A percentile compares a stretch with the other conserved stretches of the same genome.
Conservation (phyloP, 768 basidiomycete genomes). For the Pisolithus orientalis region DNA sequence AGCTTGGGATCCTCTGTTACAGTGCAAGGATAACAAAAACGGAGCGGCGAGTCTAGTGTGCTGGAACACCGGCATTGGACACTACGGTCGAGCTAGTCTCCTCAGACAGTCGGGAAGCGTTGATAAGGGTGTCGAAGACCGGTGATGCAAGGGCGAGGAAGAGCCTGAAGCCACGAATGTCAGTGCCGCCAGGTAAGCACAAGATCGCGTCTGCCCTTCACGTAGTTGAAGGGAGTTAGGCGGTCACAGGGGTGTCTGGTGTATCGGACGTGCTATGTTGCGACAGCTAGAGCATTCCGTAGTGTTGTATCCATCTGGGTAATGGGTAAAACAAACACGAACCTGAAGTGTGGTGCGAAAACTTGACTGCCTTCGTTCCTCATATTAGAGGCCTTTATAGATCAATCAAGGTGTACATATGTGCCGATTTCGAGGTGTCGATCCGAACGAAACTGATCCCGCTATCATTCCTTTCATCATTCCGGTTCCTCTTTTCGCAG, state of each 20-base stretch:
- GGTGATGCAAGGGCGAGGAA: constrained; percentile 30
- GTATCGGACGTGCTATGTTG: too few relatives aligned
- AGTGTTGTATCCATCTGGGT: background rate
- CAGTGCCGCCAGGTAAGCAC: constrained; percentile 20
- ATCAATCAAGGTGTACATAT: too few relatives aligned
- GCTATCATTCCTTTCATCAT: too few relatives aligned
- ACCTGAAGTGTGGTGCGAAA: too few relatives aligned
- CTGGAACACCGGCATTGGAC: constrained; percentile 10
- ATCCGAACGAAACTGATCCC: too few relatives aligned
- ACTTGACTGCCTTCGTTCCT: too few relatives aligned
- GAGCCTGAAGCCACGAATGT: constrained; percentile 27
- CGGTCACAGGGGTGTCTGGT: too few relatives aligned
- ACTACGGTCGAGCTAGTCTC: constrained; percentile 2
- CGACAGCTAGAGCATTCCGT: background rate
- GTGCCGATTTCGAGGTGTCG: too few relatives aligned
- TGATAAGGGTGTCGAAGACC: constrained; percentile 28
- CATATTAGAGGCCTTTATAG: too few relatives aligned
- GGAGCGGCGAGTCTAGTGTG: constrained; percentile 19
- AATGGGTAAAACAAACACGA: too few relatives aligned
- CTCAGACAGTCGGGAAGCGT: constrained; percentile 17
- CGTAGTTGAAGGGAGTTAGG: constrained; percentile 18
- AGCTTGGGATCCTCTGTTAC: constrained; percentile 11
- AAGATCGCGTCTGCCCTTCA: constrained; percentile 18
- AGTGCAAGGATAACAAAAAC: constrained; percentile 23
- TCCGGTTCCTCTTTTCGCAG: too few relatives aligned